Percentiles rank a stretch among this genome's conserved stretches.
phyloP scores from a whole-genome alignment of 2,329 filamentous ascomycete species.

The Fusarium pilosicola region DNA sequence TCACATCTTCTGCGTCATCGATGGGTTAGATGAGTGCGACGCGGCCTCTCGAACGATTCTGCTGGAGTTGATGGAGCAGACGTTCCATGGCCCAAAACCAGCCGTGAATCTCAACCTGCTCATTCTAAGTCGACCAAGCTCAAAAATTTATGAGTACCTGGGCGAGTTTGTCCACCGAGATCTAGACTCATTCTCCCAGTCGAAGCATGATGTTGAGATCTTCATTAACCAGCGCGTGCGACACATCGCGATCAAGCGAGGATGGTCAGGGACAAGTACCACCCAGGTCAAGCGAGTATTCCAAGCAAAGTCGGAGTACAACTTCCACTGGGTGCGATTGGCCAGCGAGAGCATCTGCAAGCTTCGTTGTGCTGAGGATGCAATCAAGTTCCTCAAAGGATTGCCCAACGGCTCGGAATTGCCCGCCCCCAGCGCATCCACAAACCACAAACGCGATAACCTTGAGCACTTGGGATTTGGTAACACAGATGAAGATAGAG shows the following conservation, averaged over 20 bases:
- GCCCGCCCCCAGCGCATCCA: not conserved
- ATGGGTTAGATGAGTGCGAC: conserved; percentile 26
- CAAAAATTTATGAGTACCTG: conserved; percentile 22
- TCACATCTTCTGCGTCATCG: conserved; percentile 21
- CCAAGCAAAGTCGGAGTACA: conserved; percentile 34
- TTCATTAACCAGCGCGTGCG: conserved; percentile 34
- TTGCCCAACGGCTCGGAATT: conserved; percentile 33
- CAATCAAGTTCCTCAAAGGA: conserved; percentile 24
- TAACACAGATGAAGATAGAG: conserved; percentile 22
- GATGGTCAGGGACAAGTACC: conserved; percentile 27
- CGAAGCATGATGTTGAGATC: conserved; percentile 26
- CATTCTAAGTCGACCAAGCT: conserved; percentile 13
- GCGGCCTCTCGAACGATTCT: conserved; percentile 11
- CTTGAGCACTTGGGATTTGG: conserved; percentile 16
- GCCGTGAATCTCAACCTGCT: conserved; percentile 14
- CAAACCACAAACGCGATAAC: conserved; percentile 2
- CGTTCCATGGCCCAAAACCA: conserved; percentile 14
- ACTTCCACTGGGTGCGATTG: conserved; percentile 41
- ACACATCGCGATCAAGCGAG: conserved; percentile 22
- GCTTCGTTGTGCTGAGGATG: conserved; percentile 35
- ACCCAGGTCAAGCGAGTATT: conserved; percentile 29
- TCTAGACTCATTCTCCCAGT: conserved; percentile 33
- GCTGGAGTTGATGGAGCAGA: conserved; percentile 23
- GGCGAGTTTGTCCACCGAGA: conserved; percentile 33
- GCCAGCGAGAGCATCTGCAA: conserved; percentile 35